Evolutionary conservation across 1,284 basidiomycete species (phyloP).

Genomic region (Ceratobasidium sp.): DNA sequence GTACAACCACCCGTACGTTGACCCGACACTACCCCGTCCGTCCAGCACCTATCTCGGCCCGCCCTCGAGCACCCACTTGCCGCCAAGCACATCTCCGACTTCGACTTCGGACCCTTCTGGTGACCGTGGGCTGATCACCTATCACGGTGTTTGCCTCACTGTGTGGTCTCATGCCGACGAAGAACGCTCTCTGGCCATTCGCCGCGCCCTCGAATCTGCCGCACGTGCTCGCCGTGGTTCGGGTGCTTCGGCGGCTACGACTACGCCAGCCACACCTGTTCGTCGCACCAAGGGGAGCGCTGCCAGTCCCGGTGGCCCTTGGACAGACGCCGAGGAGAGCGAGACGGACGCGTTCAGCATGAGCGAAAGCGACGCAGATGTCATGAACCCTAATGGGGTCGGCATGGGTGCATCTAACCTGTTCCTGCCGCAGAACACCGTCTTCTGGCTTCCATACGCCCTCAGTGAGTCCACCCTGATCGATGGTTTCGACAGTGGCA

Average conservation of each 20-base stretch:
- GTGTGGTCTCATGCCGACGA: conserved; percentile 95
- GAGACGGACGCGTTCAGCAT: conserved; percentile 76
- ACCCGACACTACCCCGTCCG: conserved; percentile 60
- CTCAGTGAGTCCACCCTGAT: conserved; percentile 70
- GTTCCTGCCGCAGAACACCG: conserved; percentile 85
- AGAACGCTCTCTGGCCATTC: conserved; percentile 81
- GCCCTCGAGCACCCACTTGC: conserved; percentile 57
- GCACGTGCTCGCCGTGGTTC: conserved; percentile 42
- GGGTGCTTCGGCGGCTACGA: conserved; percentile 35
- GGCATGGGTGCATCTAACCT: conserved; percentile 85
- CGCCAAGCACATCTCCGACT: conserved; percentile 43
- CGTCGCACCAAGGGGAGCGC: conserved; percentile 48
- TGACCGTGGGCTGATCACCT: conserved; percentile 61
- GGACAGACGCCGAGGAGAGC: conserved; percentile 60
- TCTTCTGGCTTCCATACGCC: conserved; percentile 93
- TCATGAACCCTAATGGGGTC: conserved; percentile 77
- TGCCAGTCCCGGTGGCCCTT: conserved; percentile 69
- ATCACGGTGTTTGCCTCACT: conserved; percentile 89
- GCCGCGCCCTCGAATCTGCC: conserved; percentile 74
- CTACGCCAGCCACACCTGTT: conserved; percentile 18
- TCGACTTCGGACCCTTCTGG: conserved; percentile 43
- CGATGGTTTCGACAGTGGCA: conserved; percentile 41
- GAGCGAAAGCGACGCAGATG: conserved; percentile 85
- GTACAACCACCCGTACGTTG: conserved; percentile 43
- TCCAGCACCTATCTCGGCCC: conserved; percentile 82